Conservation (phyloP, 768 basidiomycete species). For the Tylopilus intermedius region DNA sequence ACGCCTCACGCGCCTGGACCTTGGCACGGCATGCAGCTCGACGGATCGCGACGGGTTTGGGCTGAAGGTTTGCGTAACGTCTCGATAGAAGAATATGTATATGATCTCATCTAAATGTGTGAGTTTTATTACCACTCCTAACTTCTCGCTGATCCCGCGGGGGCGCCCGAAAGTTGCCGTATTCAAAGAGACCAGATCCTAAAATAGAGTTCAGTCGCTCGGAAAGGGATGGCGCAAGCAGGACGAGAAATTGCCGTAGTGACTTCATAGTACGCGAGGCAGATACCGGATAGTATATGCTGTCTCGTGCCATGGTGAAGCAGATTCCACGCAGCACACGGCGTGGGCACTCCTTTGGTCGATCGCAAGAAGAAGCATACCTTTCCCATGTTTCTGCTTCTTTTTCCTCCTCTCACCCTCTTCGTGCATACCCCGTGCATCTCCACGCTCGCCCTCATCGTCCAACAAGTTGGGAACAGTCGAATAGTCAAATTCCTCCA, state of each 20-base stretch:
- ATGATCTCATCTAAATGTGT: constrained; percentile 53
- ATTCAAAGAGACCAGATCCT: constrained; percentile 37
- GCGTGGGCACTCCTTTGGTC: not conserved
- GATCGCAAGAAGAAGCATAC: constrained; percentile 18
- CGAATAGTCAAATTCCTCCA: constrained; percentile 63
- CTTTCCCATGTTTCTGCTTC: constrained; percentile 47
- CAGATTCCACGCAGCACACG: constrained; percentile 6
- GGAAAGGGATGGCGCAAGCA: not conserved
- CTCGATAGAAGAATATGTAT: constrained; percentile 8
- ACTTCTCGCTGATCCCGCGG: constrained; percentile 62
- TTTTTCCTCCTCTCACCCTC: constrained; percentile 41
- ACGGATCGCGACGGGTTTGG: not conserved
- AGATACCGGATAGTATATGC: not conserved
- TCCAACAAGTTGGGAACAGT: constrained; percentile 70
- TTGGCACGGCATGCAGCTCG: not conserved
- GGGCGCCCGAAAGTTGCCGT: constrained; percentile 60
- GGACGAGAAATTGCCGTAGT: constrained; percentile 1
- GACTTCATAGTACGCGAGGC: constrained; percentile 1
- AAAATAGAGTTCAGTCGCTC: constrained; percentile 8
- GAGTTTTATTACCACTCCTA: constrained; percentile 65
- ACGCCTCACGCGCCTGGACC: constrained; percentile 11
- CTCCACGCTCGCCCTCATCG: constrained; percentile 37
- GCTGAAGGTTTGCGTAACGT: not conserved
- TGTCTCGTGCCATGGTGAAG: constrained; percentile 2
- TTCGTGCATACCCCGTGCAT: constrained; percentile 17